These are phyloP conservation scores for Backusella australiensis DNA, from an alignment of 192 early-diverging fungal genomes.

Conservation along the genomic window DNA sequence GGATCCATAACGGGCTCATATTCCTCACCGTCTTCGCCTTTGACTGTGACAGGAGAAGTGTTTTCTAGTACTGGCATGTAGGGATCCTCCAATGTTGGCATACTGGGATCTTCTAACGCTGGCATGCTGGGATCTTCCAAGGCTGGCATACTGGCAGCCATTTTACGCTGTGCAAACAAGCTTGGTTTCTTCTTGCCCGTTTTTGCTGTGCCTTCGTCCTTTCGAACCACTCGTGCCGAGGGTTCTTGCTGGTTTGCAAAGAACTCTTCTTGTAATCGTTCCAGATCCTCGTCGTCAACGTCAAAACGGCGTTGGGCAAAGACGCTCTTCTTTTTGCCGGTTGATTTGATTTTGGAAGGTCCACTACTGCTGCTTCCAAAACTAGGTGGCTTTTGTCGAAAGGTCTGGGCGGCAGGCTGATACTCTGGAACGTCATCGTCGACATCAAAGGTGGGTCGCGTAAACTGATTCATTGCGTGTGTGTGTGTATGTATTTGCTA, in stretches of 20 bases:
- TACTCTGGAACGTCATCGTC: not conserved
- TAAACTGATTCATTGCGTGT: not conserved
- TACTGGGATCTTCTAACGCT: conserved; percentile 6
- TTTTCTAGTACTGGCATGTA: not conserved
- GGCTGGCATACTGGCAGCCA: not conserved
- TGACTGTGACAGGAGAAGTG: not conserved
- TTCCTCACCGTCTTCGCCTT: not conserved
- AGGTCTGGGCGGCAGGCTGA: not conserved
- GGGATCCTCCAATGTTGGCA: conserved; percentile 3
- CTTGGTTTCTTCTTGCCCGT: not conserved
- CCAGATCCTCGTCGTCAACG: conserved; percentile 46
- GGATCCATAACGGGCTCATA: conserved; percentile 18
- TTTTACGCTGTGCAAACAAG: conserved; percentile 12
- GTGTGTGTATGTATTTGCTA: no score
- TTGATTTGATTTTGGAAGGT: not conserved
- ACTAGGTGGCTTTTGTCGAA: not conserved
- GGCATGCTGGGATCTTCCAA: conserved; percentile 14
- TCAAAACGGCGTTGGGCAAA: not conserved
- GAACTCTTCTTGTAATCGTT: conserved; percentile 51
- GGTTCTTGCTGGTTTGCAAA: conserved; percentile 33
- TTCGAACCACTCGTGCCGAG: conserved; percentile 40
- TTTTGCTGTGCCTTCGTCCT: conserved; percentile 14
- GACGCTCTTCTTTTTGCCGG: not conserved
- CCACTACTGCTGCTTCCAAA: not conserved
- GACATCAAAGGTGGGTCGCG: conserved; percentile 7